Evolutionary conservation across 495 filamentous ascomycete genomes (phyloP), one percentile per base, ranked within the genome.

Genomic region (Evansstolkia leycettana): DNA sequence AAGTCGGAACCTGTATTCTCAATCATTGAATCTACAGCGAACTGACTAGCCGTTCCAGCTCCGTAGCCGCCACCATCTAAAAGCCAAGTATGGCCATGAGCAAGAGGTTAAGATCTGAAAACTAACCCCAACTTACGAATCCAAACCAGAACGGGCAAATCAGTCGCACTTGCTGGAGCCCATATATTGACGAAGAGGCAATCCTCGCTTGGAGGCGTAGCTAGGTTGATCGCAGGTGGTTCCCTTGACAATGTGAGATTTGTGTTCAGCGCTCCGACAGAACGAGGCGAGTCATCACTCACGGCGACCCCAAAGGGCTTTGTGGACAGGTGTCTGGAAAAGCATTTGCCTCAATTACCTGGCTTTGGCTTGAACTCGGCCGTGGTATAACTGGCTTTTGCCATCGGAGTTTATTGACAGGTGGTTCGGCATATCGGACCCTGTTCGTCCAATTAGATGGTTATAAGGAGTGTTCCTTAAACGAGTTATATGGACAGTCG

Each of bases 181-280:
- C 72, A 71, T 0, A 73, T 41, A 10, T 55, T 63, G 10, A 74
- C 47, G 35, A 70, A 72, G 9, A 72, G 48, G 46, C 68, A 72
- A 36, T 73, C 69, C 47, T 73, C 69, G 11, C 29, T 57, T 53
- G 7, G 67, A 66, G 31, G 71, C 70, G 19, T 45, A 6, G 28
- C 18, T 10, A 26, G 8, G 16, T 24, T 9, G 14, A 50, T 18
- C 52, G 58, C 37, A 55, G 42, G 40, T 68, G 61, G 3, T 56
- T 61, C 34, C 58, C 68, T 50, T 60, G 57, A 36, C 16, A 17
- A 0, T 9, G 32, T 39, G 17, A 33, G 34, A 23, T 23, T 23
- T 14, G 11, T 13, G 19, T 10, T 13, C 15, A 2, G 1, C 5
- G 20, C 20, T 23, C 9, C 3, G 17, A 30, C 15, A 11, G 30